Evolutionary conservation across 129 eudicot genomes (phyloP).

Genomic region (Flaveria brownii): DNA sequence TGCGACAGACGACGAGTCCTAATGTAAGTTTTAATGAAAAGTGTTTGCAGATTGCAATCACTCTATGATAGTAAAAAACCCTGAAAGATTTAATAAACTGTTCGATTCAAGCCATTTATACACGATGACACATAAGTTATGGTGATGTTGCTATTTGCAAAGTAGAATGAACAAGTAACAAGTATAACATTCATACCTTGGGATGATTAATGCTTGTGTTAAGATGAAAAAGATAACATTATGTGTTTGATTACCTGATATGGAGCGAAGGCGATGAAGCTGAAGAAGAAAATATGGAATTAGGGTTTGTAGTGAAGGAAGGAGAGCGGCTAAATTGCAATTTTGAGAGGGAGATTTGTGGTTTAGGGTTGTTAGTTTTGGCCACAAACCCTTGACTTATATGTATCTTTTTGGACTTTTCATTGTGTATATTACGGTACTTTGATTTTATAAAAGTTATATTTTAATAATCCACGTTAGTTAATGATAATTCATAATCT

Average conservation of each 20-base stretch:
- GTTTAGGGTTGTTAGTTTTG: conserved; percentile 32
- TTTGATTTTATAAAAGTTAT: no score
- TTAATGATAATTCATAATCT: no score
- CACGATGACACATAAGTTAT: neutral
- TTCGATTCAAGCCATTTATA: neutral
- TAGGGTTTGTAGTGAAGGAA: conserved; percentile 30
- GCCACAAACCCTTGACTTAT: conserved; percentile 18
- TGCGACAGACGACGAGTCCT: neutral
- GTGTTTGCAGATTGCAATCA: neutral
- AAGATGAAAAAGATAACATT: neutral
- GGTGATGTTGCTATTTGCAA: conserved; percentile 8
- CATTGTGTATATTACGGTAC: no score
- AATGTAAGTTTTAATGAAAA: neutral
- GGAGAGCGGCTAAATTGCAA: conserved; percentile 17
- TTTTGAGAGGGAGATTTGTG: conserved; percentile 24
- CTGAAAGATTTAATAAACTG: neutral
- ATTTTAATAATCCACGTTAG: no score
- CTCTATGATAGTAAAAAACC: neutral
- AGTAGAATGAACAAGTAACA: neutral
- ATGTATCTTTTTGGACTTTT: neutral
- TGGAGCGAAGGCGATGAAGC: conserved; percentile 22
- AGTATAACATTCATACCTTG: neutral
- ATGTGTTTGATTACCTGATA: conserved; percentile 26
- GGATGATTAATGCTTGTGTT: neutral
- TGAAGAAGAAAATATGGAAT: conserved; percentile 24